Percentiles rank a stretch among this genome's conserved stretches.
phyloP scores from a whole-genome alignment of 805 yeast species.

The Metschnikowia proteae region DNA sequence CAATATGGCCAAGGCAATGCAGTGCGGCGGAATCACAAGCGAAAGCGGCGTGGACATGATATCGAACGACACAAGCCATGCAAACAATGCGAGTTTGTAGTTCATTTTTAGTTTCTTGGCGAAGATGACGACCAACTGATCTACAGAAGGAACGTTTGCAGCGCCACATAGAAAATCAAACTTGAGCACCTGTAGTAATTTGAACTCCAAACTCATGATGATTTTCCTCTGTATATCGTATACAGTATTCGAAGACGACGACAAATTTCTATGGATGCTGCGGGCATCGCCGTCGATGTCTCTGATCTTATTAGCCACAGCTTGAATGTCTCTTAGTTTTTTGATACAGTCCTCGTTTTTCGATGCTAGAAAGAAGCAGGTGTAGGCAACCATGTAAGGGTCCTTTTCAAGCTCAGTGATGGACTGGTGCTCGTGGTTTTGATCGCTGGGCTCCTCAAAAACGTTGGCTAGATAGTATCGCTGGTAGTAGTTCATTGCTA shows the following conservation, averaged over 20 bases:
- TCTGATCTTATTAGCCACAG: conserved; percentile 43
- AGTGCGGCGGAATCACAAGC: conserved; percentile 69
- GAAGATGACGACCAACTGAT: conserved; percentile 60
- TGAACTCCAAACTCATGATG: conserved; percentile 61
- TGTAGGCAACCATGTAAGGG: conserved; percentile 60
- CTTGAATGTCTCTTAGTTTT: conserved; percentile 60
- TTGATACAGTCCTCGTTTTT: conserved; percentile 85
- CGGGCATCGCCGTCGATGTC: conserved; percentile 35
- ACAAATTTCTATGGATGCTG: conserved; percentile 14
- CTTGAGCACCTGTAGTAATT: conserved; percentile 67
- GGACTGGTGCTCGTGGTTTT: conserved; percentile 19
- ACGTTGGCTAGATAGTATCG: conserved; percentile 62
- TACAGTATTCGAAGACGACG: conserved; percentile 13
- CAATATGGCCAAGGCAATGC: conserved; percentile 65
- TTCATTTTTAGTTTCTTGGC: conserved; percentile 47
- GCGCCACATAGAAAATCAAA: conserved; percentile 75
- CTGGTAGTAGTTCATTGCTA: conserved; percentile 71
- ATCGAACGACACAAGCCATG: conserved; percentile 80
- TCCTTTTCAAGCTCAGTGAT: conserved; percentile 31
- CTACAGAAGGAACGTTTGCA: conserved; percentile 41
- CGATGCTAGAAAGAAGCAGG: conserved; percentile 66
- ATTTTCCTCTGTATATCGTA: conserved; percentile 55
- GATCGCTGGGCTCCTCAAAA: conserved; percentile 40
- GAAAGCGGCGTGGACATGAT: conserved; percentile 64
- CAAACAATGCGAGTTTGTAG: conserved; percentile 47